Conservation (phyloP, 805 yeast genomes). For the Maudiozyma serrabonitensis region DNA sequence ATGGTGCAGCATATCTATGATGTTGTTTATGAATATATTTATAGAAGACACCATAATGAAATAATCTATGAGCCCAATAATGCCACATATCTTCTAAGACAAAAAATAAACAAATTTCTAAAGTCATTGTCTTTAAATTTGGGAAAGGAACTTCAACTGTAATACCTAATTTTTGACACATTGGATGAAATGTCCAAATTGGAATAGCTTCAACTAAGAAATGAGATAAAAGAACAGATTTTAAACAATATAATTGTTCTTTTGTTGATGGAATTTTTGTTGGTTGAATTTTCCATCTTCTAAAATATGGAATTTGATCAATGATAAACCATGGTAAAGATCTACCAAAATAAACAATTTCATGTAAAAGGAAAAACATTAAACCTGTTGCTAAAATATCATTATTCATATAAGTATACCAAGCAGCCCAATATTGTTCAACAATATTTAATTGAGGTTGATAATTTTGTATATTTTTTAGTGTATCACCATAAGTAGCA, state of each 20-base stretch:
- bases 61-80: constrained; percentile 86
- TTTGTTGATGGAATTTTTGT: constrained; percentile 65
- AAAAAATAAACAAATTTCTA: constrained; percentile 71
- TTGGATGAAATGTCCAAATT: constrained; percentile 93
- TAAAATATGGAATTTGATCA: constrained; percentile 78
- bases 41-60: constrained; percentile 84
- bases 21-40: constrained; percentile 94
- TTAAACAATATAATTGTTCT: constrained; percentile 91
- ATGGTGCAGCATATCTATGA: constrained; percentile 96
- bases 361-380: constrained; percentile 74
- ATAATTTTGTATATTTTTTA: constrained; percentile 28
- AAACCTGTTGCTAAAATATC: constrained; percentile 90
- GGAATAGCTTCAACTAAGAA: constrained; percentile 91
- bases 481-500: constrained; percentile 27
- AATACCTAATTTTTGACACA: constrained; percentile 75
- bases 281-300: constrained; percentile 82
- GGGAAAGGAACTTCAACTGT: constrained; percentile 82
- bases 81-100: constrained; percentile 93
- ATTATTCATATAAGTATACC: constrained; percentile 75
- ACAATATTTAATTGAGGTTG: constrained; percentile 40
- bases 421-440: constrained; percentile 82
- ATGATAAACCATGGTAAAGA: constrained; percentile 87
- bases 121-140: constrained; percentile 40
- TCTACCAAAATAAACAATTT: constrained; percentile 82
- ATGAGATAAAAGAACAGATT: constrained; percentile 76